Percentiles rank a stretch among this genome's conserved stretches.
phyloP scores from a whole-genome alignment of 495 filamentous ascomycete genomes.

The Neurospora tetraspora region DNA sequence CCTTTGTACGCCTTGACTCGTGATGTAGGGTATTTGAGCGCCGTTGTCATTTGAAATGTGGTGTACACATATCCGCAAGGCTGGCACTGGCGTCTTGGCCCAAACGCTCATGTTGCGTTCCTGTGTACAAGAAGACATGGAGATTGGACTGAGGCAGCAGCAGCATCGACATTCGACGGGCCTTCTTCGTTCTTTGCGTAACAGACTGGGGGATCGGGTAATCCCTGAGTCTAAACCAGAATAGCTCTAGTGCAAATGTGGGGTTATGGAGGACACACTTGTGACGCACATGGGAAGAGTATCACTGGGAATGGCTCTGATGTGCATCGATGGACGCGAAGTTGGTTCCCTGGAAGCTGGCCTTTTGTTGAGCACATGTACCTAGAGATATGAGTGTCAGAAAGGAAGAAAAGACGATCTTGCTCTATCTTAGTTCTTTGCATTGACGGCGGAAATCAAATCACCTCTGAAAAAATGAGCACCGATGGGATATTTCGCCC shows the following conservation, averaged over 20 bases:
- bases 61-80: not conserved
- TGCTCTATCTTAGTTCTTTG: not conserved
- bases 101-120: not conserved
- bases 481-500: not conserved
- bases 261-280: not conserved
- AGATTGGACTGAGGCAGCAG: not conserved
- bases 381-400: not conserved
- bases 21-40: not conserved
- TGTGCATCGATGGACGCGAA: not conserved
- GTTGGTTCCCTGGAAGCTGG: too few species aligned
- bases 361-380: too few species aligned
- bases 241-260: not conserved
- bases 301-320: not conserved
- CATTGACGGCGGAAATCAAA: not conserved
- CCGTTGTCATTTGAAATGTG: not conserved
- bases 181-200: not conserved
- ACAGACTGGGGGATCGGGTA: not conserved
- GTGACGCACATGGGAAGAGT: not conserved
- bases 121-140: too few species aligned
- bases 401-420: not conserved
- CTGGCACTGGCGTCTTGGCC: not conserved
- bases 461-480: not conserved
- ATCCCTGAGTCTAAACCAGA: not conserved
- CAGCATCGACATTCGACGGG: not conserved
- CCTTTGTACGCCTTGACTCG: constrained; percentile 4